Evolutionary conservation across 257 asterid species (phyloP).

Genomic region (Salvia miltiorrhiza): DNA sequence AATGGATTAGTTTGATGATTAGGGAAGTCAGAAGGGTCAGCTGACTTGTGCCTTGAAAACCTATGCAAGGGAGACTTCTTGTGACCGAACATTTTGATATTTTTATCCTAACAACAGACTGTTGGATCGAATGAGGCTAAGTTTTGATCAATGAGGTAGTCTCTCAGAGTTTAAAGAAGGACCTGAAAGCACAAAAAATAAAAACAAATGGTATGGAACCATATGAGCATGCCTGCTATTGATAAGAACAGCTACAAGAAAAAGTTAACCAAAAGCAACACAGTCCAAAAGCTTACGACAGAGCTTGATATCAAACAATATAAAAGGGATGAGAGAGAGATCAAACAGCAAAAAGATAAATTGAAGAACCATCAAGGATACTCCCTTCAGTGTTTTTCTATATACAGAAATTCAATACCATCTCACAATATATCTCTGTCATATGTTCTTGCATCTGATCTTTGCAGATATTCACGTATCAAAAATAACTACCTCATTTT

Average conservation of each 20-base stretch:
- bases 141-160: constrained; percentile 9
- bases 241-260: neutral
- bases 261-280: constrained; percentile 3
- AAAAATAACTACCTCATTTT: neutral
- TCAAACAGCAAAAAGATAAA: neutral
- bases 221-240: neutral
- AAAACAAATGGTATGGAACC: neutral
- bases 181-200: constrained; percentile 22
- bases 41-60: constrained; percentile 54
- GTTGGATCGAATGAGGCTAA: constrained; percentile 19
- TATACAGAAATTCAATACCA: neutral
- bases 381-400: neutral
- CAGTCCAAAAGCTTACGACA: neutral
- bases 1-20: constrained; percentile 54
- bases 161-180: neutral
- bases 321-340: neutral
- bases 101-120: neutral
- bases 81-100: constrained; percentile 51
- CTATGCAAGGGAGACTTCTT: constrained; percentile 65
- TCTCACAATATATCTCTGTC: neutral
- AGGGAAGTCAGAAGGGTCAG: constrained; percentile 25
- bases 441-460: constrained; percentile 15
- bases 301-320: neutral
- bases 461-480: constrained; percentile 9
- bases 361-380: neutral